phyloP scores from a whole-genome alignment of 2,329 filamentous ascomycete species.

The Botryotinia convoluta region DNA sequence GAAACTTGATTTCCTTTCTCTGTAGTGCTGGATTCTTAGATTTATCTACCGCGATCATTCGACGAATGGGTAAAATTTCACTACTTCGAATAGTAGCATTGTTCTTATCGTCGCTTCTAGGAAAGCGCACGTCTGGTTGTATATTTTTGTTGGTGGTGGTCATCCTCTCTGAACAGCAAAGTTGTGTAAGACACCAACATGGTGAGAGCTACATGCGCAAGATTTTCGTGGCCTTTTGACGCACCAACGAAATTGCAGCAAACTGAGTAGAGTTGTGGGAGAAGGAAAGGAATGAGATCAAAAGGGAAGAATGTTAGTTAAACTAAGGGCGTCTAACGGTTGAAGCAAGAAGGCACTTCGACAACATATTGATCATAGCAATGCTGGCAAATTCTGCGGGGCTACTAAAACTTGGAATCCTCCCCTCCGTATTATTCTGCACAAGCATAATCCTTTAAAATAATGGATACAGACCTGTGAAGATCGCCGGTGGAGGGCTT shows the following conservation, averaged over 20 bases:
- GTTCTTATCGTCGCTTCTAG: background rate
- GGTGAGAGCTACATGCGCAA: background rate
- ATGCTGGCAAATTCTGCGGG: constrained; percentile 1
- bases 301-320: background rate
- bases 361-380: background rate
- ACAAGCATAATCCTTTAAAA: background rate
- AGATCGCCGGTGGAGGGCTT: background rate
- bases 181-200: background rate
- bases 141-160: background rate
- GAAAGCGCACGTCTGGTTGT: background rate
- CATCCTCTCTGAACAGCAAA: background rate
- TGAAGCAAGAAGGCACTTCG: background rate
- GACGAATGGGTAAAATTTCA: background rate
- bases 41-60: background rate
- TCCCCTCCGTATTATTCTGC: background rate
- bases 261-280: background rate
- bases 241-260: background rate
- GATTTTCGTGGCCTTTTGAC: background rate
- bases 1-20: constrained; percentile 10
- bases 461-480: background rate
- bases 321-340: background rate
- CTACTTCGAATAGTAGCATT: background rate
- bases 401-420: background rate
- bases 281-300: background rate
- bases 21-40: background rate